Base-by-base conservation (phyloP, 2,329 filamentous ascomycete species). In the Allantophomopsis cytisporea region DNA sequence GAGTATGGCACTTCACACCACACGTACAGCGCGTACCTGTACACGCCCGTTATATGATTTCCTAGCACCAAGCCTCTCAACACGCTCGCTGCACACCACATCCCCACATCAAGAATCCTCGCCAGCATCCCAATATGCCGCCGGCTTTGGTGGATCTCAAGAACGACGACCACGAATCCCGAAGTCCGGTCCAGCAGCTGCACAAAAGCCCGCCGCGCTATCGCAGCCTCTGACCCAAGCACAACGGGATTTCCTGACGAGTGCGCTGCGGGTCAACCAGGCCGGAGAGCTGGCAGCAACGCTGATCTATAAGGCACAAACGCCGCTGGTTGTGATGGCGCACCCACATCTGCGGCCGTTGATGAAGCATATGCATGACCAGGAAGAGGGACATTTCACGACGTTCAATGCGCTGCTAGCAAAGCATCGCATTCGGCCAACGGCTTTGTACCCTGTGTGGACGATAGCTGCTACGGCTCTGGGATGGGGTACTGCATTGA, bases 351-450 rank as follows among this genome's bases (percentile, higher is more conserved):
- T 98, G 14, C 80, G 85, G 6, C 82, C 86, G 0, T 65, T 96
- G 23, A 94, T 98, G 86, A 76, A 80, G 51, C 91, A 96, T 69
- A 98, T 98, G 91, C 88, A 94, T 66, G 85, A 91, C 53, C 91
- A 98, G 59, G 91, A 98, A 66, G 86, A 76, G 11, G 81, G 77
- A 7, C 91, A 98, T 60, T 78, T 96, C 50, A 61, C 65, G 4
- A 91, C 80, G 30, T 98, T 96, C 71, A 94, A 94, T 60, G 53
- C 66, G 3, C 71, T 96, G 18, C 67, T 96, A 4, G 77, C 83
- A 14, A 82, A 80, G 53, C 91, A 96, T 60, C 85, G 87, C 41
- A 78, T 98, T 38, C 83, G 91, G 0, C 91, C 91, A 0, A 95
- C 91, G 0, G 84, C 82, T 11, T 81, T 98, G 65, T 94, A 93